Conservation (phyloP, 192 early-diverging fungal genomes). For the Entophlyctis helioformis region DNA sequence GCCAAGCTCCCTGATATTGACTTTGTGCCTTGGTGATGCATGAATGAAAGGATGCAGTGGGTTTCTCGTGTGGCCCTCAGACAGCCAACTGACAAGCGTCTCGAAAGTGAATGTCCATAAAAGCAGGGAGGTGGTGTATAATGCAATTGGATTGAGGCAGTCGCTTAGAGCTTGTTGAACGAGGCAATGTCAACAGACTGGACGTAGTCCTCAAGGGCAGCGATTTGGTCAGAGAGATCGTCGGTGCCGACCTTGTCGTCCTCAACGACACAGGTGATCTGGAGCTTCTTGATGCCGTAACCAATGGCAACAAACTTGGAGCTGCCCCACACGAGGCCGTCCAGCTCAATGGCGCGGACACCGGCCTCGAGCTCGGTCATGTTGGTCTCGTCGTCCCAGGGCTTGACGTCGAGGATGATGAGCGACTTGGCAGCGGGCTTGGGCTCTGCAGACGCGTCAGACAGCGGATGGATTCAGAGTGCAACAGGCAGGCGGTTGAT, state of each 20-base stretch:
- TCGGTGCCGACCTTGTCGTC: constrained; percentile 85
- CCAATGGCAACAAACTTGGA: constrained; percentile 70
- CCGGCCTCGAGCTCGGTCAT: constrained; percentile 28
- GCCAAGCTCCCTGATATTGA: no score
- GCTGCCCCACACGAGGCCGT: constrained; percentile 83
- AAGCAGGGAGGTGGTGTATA: no score
- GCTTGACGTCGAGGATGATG: constrained; percentile 89
- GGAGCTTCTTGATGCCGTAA: constrained; percentile 94
- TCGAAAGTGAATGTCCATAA: no score
- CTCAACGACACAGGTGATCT: constrained; percentile 84
- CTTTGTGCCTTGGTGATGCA: no score
- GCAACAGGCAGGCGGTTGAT: no score
- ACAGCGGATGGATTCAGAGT: background rate
- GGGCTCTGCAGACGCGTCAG: constrained; percentile 29
- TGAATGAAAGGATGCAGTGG: no score
- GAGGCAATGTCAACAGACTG: constrained; percentile 28
- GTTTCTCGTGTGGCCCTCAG: no score
- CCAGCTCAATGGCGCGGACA: constrained; percentile 69
- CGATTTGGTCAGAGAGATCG: constrained; percentile 72
- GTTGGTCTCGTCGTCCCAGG: constrained; percentile 95
- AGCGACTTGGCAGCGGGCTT: constrained; percentile 83
- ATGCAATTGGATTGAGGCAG: no score
- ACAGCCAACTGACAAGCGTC: no score
- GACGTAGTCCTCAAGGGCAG: constrained; percentile 65
- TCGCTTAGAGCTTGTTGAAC: no score